Percentiles rank a stretch among this genome's conserved stretches.
These are phyloP conservation scores for Candida piceae DNA, from an alignment of 805 yeast genomes.

Conservation along the genomic window DNA sequence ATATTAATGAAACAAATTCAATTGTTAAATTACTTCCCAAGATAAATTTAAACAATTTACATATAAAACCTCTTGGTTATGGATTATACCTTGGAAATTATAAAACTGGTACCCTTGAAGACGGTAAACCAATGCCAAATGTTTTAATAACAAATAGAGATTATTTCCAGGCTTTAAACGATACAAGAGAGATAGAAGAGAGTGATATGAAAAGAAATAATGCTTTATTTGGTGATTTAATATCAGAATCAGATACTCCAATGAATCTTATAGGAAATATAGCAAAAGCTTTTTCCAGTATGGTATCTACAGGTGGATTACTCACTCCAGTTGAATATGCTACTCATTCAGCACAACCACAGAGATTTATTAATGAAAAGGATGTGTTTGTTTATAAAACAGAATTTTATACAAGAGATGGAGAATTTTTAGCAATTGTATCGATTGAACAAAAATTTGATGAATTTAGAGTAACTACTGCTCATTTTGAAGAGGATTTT, in stretches of 20 bases:
- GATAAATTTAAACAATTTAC: conserved; percentile 1
- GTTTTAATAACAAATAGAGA: conserved; percentile 8
- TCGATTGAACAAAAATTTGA: conserved; percentile 8
- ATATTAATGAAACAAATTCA: background rate
- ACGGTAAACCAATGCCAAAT: background rate
- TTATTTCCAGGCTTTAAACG: background rate
- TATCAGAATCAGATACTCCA: background rate
- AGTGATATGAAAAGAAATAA: background rate
- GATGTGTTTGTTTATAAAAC: conserved; percentile 9
- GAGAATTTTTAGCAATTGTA: conserved; percentile 6
- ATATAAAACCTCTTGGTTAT: conserved; percentile 13
- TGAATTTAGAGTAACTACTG: background rate
- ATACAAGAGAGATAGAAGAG: background rate
- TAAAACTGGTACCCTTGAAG: background rate
- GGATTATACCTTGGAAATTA: conserved; percentile 13
- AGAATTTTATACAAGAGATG: conserved; percentile 14
- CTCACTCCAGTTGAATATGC: background rate
- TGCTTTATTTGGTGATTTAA: background rate
- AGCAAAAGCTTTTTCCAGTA: conserved; percentile 4
- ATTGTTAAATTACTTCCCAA: conserved; percentile 1
- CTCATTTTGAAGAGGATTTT: conserved; percentile 2
- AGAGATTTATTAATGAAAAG: background rate
- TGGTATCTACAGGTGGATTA: background rate
- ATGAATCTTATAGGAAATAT: conserved; percentile 5
- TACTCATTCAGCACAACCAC: background rate